These are phyloP conservation scores for Xylariaceae sp. DNA, from an alignment of 2,329 filamentous ascomycete genomes.

Conservation along the genomic window DNA sequence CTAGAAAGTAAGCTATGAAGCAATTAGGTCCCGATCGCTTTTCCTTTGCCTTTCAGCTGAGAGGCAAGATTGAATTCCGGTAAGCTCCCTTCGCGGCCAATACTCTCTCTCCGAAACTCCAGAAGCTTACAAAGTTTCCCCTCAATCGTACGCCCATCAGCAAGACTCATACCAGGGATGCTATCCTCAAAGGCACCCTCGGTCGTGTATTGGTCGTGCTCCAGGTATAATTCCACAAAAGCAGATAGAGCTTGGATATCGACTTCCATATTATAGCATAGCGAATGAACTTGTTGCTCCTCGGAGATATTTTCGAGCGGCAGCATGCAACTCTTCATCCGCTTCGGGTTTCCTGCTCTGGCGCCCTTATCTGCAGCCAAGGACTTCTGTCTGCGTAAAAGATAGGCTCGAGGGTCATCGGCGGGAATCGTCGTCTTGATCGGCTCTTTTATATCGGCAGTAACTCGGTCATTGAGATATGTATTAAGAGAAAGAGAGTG, in stretches of 20 bases:
- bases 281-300: conserved; percentile 15
- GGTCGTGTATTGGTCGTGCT: conserved; percentile 22
- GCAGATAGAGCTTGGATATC: conserved; percentile 8
- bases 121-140: conserved; percentile 18
- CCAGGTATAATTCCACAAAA: conserved; percentile 5
- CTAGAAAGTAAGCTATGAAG: no score
- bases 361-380: conserved; percentile 14
- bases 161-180: conserved; percentile 21
- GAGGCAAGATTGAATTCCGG: conserved; percentile 14
- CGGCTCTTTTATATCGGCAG: conserved; percentile 16
- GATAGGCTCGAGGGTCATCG: conserved; percentile 28
- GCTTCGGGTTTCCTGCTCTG: conserved; percentile 18
- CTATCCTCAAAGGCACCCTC: conserved; percentile 19
- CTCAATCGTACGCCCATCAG: conserved; percentile 19
- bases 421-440: conserved; percentile 21
- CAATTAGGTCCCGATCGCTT: neutral
- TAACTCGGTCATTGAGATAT: conserved; percentile 1
- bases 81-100: neutral
- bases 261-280: conserved; percentile 8
- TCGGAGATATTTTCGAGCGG: conserved; percentile 23
- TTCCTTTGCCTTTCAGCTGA: conserved; percentile 17
- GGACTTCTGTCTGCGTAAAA: conserved; percentile 28
- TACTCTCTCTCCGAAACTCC: neutral
- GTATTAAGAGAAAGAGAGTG: conserved; percentile 6
- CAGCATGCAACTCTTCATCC: conserved; percentile 25